Evolutionary conservation across 2,329 filamentous ascomycete species (phyloP).

Genomic region (Ceratocystis diversiconidia): DNA sequence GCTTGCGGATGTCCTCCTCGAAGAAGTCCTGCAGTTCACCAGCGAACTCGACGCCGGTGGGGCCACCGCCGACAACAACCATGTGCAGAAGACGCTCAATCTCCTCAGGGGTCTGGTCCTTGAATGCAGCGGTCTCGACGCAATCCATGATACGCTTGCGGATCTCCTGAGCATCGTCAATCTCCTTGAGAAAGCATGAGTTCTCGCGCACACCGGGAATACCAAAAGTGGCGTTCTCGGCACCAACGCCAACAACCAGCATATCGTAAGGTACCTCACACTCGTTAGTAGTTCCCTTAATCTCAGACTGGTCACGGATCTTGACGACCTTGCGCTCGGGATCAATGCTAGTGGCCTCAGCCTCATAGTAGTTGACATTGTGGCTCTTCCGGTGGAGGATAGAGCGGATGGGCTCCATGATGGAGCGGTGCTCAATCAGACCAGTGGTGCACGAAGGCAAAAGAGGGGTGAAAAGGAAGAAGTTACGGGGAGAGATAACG

Average conservation of each 20-base stretch:
- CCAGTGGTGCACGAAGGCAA: constrained; percentile 95
- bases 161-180: constrained; percentile 87
- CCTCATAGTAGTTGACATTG: constrained; percentile 92
- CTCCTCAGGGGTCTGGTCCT: constrained; percentile 80
- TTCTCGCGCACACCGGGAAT: constrained; percentile 91
- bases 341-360: constrained; percentile 90
- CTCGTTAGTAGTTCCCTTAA: constrained; percentile 67
- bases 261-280: constrained; percentile 96
- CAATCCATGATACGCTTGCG: constrained; percentile 99
- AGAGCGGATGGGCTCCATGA: constrained; percentile 97
- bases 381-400: constrained; percentile 92
- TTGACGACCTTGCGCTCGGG: constrained; percentile 76
- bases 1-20: constrained; percentile 93
- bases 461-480: constrained; percentile 97
- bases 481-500: constrained; percentile 95
- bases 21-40: constrained; percentile 99
- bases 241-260: constrained; percentile 92
- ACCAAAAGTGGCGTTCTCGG: constrained; percentile 96
- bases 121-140: constrained; percentile 95
- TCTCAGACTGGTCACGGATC: constrained; percentile 83
- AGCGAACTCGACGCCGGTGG: constrained; percentile 95
- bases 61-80: constrained; percentile 88
- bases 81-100: constrained; percentile 91
- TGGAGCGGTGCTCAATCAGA: constrained; percentile 95
- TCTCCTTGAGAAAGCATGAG: constrained; percentile 98